phyloP scores from a whole-genome alignment of 805 yeast species.

The Myxozyma udenii region DNA sequence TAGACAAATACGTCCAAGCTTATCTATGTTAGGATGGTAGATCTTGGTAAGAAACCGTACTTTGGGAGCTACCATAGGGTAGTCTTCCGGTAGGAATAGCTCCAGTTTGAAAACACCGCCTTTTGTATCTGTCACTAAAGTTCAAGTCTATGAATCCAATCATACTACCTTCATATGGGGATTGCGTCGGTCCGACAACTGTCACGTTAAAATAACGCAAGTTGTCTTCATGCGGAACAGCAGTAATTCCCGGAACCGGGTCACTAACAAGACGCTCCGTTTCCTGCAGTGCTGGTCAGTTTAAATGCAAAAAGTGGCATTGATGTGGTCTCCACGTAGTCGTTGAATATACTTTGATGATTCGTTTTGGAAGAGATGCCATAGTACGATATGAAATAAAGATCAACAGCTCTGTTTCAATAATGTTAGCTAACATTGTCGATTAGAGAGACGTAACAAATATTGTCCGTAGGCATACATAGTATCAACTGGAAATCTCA shows the following conservation, averaged over 20 bases:
- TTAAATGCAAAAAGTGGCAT: background rate
- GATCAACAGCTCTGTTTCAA: no score
- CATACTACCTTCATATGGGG: conserved; percentile 79
- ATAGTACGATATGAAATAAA: no score
- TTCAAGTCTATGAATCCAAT: background rate
- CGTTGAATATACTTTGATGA: conserved; percentile 58
- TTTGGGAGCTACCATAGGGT: conserved; percentile 86
- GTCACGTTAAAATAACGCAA: conserved; percentile 88
- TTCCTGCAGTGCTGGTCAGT: conserved; percentile 49
- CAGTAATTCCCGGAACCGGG: conserved; percentile 95
- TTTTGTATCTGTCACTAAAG: background rate
- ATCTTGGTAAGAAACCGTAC: conserved; percentile 90
- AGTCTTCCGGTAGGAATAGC: conserved; percentile 89
- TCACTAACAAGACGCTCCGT: conserved; percentile 88
- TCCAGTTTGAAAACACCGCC: conserved; percentile 73
- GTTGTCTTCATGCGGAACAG: conserved; percentile 91
- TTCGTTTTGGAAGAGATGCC: conserved; percentile 74
- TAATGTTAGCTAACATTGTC: no score
- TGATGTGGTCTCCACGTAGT: background rate
- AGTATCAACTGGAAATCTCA: no score
- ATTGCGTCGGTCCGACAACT: conserved; percentile 84
- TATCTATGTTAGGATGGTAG: conserved; percentile 94
- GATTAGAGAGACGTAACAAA: no score
- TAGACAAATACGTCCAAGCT: conserved; percentile 90
- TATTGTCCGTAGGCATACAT: no score